Percentiles rank a stretch among this genome's conserved stretches.
phyloP scores from a whole-genome alignment of 371 early-diverging fungal genomes.

The Mucor velutinosus region DNA sequence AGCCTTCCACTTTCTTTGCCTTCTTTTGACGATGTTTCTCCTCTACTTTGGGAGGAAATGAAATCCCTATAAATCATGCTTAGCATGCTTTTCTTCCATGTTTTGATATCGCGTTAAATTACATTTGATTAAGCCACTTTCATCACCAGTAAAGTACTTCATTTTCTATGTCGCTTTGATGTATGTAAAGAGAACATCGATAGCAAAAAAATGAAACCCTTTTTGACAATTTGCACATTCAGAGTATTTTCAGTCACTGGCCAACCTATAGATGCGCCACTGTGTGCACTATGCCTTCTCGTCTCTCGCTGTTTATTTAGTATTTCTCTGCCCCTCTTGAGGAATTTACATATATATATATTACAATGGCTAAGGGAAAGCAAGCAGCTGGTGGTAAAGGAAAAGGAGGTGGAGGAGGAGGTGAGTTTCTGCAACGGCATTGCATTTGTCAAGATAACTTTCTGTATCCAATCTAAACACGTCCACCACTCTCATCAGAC shows the following conservation, averaged over 20 bases:
- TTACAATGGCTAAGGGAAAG: conserved; percentile 51
- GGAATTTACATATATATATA: not conserved
- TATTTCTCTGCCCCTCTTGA: not conserved
- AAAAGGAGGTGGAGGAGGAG: conserved; percentile 27
- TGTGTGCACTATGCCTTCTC: not conserved
- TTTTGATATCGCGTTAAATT: not conserved
- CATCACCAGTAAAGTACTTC: conserved; percentile 71
- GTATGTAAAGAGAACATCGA: not conserved
- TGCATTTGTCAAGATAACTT: not conserved
- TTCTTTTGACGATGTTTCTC: conserved; percentile 21
- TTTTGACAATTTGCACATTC: not conserved
- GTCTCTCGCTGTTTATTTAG: not conserved
- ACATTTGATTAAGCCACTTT: conserved; percentile 77
- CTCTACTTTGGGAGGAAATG: conserved; percentile 35
- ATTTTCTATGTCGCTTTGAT: conserved; percentile 8
- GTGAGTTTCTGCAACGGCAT: not conserved
- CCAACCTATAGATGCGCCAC: not conserved
- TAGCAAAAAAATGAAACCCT: not conserved
- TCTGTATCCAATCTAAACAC: not conserved
- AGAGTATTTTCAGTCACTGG: conserved; percentile 1
- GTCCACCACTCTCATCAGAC: conserved; percentile 12
- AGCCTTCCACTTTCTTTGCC: conserved; percentile 25
- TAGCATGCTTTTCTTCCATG: not conserved
- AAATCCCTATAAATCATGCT: conserved; percentile 25
- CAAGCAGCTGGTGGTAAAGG: conserved; percentile 46